A percentile compares a stretch with the other conserved stretches of the same genome.
Conservation (phyloP, 257 asterid genomes). For the Petunia secreta region DNA sequence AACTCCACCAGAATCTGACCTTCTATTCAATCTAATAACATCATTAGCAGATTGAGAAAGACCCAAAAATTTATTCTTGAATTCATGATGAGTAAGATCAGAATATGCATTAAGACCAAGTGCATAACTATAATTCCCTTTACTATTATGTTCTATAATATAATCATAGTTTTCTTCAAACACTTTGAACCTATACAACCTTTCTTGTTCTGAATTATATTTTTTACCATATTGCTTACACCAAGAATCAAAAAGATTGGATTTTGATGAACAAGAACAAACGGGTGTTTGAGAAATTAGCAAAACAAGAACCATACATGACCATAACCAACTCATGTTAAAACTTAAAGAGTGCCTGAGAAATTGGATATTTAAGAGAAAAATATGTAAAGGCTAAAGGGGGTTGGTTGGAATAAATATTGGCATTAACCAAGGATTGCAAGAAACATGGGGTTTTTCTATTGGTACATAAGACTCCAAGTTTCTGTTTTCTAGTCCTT, state of each 20-base stretch:
- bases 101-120: slow-evolving; percentile 82
- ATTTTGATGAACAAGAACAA: slow-evolving; percentile 46
- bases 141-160: slow-evolving; percentile 54
- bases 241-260: slow-evolving; percentile 78
- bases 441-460: slow-evolving; percentile 36
- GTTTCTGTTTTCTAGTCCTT: slow-evolving; percentile 10
- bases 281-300: slow-evolving; percentile 42
- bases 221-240: slow-evolving; percentile 61
- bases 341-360: not conserved
- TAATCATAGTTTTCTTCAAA: slow-evolving; percentile 65
- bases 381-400: too few species aligned
- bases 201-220: slow-evolving; percentile 75
- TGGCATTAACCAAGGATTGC: slow-evolving; percentile 29
- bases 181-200: slow-evolving; percentile 50
- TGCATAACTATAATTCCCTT: slow-evolving; percentile 59
- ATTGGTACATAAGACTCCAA: slow-evolving; percentile 20
- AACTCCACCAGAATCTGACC: slow-evolving; percentile 33
- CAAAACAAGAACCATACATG: slow-evolving; percentile 36
- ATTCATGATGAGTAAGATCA: slow-evolving; percentile 87
- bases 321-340: slow-evolving; percentile 52
- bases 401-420: slow-evolving; percentile 24
- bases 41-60: slow-evolving; percentile 55
- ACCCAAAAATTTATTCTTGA: slow-evolving; percentile 72
- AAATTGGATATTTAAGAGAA: slow-evolving; percentile 13
- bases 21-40: slow-evolving; percentile 61